Evolutionary conservation across 2,329 filamentous ascomycete genomes (phyloP).

Genomic region (Teratosphaeria epicoccoides): DNA sequence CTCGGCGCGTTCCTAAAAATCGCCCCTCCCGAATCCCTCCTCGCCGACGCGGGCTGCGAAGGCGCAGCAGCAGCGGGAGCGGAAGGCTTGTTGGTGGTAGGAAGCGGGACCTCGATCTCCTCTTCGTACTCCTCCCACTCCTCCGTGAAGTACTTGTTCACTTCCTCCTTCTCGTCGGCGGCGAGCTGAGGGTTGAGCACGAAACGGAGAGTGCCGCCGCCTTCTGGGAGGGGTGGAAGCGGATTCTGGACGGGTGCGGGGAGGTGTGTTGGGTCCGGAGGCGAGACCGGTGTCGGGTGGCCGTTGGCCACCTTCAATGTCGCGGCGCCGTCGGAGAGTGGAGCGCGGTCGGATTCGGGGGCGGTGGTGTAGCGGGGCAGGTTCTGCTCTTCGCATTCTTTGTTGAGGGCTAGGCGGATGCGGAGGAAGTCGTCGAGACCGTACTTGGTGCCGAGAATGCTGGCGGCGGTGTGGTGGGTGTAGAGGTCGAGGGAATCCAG

Average conservation of each 20-base stretch:
- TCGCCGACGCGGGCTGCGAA: conserved; percentile 27
- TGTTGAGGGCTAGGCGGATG: conserved; percentile 37
- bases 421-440: conserved; percentile 54
- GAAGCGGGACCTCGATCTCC: conserved; percentile 61
- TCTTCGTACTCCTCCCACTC: conserved; percentile 83
- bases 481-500: conserved; percentile 52
- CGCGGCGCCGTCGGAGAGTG: conserved; percentile 2
- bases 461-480: conserved; percentile 70
- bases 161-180: conserved; percentile 65
- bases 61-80: conserved; percentile 18
- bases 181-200: conserved; percentile 65
- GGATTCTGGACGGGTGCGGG: conserved; percentile 10
- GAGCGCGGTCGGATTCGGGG: conserved; percentile 16
- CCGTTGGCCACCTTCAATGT: conserved; percentile 23
- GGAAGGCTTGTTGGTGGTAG: conserved; percentile 5
- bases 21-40: no score
- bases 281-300: conserved; percentile 26
- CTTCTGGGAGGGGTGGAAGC: conserved; percentile 11
- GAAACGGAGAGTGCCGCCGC: conserved; percentile 10
- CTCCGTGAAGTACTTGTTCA: conserved; percentile 69
- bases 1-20: not conserved
- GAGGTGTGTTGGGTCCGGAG: conserved; percentile 13
- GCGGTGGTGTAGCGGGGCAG: conserved; percentile 49
- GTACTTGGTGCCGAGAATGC: conserved; percentile 89
- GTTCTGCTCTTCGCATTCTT: conserved; percentile 43